Evolutionary conservation across 2,329 filamentous ascomycete species (phyloP), one percentile per base, ranked within the genome.

Genomic region (Alternaria alternata): DNA sequence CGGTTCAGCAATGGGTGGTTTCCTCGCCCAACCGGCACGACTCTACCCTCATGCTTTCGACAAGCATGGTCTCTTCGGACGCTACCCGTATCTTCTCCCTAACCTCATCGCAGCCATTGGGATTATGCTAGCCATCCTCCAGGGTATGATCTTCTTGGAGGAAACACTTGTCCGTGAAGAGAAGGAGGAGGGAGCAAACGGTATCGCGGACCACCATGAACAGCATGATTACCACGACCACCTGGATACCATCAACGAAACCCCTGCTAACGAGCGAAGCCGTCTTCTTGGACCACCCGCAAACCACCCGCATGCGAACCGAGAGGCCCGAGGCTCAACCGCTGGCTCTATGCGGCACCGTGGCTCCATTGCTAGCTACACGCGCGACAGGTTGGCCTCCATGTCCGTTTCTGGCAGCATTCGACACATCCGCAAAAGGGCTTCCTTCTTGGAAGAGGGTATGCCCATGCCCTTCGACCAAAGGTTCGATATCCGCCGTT

Each of bases 11-110:
- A 93, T 97, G 72, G 94, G 94, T 60, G 94, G 94, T 39, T 88
- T 91, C 61, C 92, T 97, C 73, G 91, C 93, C 60, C 89, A 92
- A 67, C 94, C 94, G 24, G 86, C 89, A 60, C 81, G 86, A 41
- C 88, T 88, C 30, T 96, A 91, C 78, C 93, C 94, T n/a, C 79
- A 83, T 34, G 49, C 85, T 0, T 95, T 97, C 72, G 87, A 90
- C 43, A 73, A 81, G 20, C 84, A 86, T 57, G 87, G 90, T 57
- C 69, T 96, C 22, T 97, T 97, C 76, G 88, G 87, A 51, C 85
- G 79, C 32, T 95, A 91, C 74, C 94, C 94, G 12, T 98, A 95
- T 74, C 87, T 97, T 8, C 85, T 98, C 7, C 94, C 94, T 26
- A 97, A 97, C 77, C 80, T 97, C 16, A 85, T 97, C 56, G 97